Base-by-base conservation (phyloP, 495 filamentous ascomycete genomes). In the Penicillium tannophilum region DNA sequence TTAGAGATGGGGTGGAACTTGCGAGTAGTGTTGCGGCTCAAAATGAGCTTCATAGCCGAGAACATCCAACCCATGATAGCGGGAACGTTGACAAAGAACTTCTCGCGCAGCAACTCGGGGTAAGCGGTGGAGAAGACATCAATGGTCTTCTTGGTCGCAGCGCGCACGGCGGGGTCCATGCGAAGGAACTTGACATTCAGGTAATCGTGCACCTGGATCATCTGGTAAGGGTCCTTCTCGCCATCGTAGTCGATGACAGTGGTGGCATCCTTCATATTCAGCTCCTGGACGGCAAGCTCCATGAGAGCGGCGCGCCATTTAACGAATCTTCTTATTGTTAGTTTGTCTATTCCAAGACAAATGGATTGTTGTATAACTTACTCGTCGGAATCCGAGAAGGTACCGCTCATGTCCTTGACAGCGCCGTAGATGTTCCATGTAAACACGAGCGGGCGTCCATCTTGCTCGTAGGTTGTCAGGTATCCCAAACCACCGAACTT, bases 41-140 rank as follows among this genome's bases (percentile, higher is more conserved):
- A 74, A 66, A 97, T 83, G 20, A 90, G 71, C 81, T 92, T 95
- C 79, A 95, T 89, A 52, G 87, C 79, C 30, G 73, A 73, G 68
- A 88, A 96, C 69, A 96, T 80, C 84, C 92, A 96, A 47, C 88
- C 88, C 92, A 95, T 96, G 65, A 96, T 76, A 52, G 84, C 70
- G 0, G 92, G 92, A 7, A 96, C 90, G 58, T 96, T 96, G 75
- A 96, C 88, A 67, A 97, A 96, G 82, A 89, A 94, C 79, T 96
- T 97, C 72, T 91, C 83, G 55, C 87, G 86, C 30, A 96, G 81
- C 20, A 94, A 83, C 77, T 96, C 92, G 0, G 92, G 92, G 77
- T 97, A 97, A 51, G 88, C 86, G 50, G 82, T 84, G 45, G 81
- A 76, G 73, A 97, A 90, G 20, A 88, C 79, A 30, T 88, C 81